phyloP scores from a whole-genome alignment of 257 asterid genomes.

The Echium plantagineum region DNA sequence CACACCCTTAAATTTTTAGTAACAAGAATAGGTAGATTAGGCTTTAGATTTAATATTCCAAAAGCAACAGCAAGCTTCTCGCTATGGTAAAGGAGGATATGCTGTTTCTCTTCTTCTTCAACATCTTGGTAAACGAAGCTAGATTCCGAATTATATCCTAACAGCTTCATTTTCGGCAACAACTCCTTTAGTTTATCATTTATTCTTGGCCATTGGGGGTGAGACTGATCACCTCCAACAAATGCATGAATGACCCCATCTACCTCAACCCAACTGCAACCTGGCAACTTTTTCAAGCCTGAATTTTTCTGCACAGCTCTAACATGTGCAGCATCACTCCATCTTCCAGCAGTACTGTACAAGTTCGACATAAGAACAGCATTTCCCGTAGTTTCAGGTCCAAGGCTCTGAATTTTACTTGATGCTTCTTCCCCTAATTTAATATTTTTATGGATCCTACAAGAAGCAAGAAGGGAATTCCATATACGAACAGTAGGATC shows the following conservation, averaged over 20 bases:
- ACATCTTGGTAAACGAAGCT: constrained; percentile 76
- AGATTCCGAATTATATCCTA: constrained; percentile 56
- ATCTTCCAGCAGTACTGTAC: constrained; percentile 63
- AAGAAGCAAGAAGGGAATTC: constrained; percentile 70
- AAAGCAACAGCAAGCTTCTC: constrained; percentile 84
- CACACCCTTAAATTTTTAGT: constrained; percentile 79
- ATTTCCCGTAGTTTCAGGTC: constrained; percentile 58
- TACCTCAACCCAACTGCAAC: constrained; percentile 81
- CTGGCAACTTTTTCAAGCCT: constrained; percentile 75
- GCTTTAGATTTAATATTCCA: constrained; percentile 41
- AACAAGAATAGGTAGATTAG: constrained; percentile 36
- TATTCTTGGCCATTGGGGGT: constrained; percentile 35
- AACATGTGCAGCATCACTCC: constrained; percentile 74
- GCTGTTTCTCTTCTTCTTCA: constrained; percentile 80
- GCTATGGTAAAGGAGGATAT: constrained; percentile 56
- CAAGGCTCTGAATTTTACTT: constrained; percentile 36
- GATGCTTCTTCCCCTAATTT: constrained; percentile 62
- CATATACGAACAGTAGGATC: constrained; percentile 57
- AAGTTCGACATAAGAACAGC: constrained; percentile 61
- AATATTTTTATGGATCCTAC: constrained; percentile 47
- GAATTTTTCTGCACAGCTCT: constrained; percentile 56
- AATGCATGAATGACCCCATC: constrained; percentile 54
- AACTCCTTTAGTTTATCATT: constrained; percentile 44
- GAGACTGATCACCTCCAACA: constrained; percentile 78
- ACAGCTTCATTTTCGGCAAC: constrained; percentile 33